Evolutionary conservation across 768 basidiomycete genomes (phyloP), one percentile per base, ranked within the genome.

Genomic region (Mycena indigotica): DNA sequence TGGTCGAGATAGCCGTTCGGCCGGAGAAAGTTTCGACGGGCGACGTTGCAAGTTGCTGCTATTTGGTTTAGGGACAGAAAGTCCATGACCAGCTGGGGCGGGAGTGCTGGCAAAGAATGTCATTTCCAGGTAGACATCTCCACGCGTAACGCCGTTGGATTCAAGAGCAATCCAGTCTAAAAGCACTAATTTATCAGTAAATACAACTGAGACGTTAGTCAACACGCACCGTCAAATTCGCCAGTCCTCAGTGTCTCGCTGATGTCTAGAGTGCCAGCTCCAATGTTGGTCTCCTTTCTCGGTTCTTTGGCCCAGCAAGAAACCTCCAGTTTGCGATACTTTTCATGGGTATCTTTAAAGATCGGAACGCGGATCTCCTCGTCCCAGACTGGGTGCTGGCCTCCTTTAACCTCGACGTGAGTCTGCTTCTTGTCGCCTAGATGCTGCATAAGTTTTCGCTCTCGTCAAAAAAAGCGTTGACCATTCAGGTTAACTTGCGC

Each of bases 381-480:
- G 68, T 97, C 95, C 93, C 95, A 98, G 57, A 87, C 84, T 2
- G 95, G 95, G 71, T 92, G 89, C 68, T 98, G 95, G 0, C 95
- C 95, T 2, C 95, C 95, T 68, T 88, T 93, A 63, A 85, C 78
- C 66, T 93, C 89, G 57, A 86, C 80, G 52, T 82, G 77, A 0
- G 93, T 94, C 56, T 82, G 82, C 67, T 90, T 84, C 51, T 81
- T 85, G 17, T 75, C 75, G 35, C 85, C 84, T 70, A 77, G 72
- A 23, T 48, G 26, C 24, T 38, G 12, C 35, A 38, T 38, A 10
- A 38, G 35, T 28, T 49, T 24, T 35, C 44, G 40, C 60, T 25
- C 19, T 30, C 32, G 4, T 39, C n/a, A 52, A 24, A 5, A 17
- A 28, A 53, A 28, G 38, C 16, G 62, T 72, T 58, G 52, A 76